Conservation (phyloP, 164 flowering plant genomes). For the Santalum album region DNA sequence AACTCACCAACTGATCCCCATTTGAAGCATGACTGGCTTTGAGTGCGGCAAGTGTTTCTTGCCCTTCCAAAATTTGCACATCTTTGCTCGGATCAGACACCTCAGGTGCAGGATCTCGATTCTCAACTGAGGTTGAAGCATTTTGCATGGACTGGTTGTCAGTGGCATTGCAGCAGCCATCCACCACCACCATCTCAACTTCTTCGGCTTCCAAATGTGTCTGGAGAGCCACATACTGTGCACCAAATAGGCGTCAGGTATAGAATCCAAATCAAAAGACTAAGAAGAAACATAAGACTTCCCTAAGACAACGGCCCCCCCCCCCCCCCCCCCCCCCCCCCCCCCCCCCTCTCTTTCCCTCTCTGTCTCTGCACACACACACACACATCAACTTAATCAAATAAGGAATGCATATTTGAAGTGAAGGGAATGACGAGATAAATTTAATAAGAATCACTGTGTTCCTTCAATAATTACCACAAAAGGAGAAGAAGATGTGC, state of each 20-base stretch:
- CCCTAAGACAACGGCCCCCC: no score
- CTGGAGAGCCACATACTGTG: constrained; percentile 27
- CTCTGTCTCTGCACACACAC: neutral
- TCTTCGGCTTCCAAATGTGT: constrained; percentile 25
- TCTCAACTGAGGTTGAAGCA: constrained; percentile 4
- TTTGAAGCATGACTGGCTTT: constrained; percentile 8
- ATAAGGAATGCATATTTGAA: neutral
- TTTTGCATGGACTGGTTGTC: neutral
- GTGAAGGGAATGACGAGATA: neutral
- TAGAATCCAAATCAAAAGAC: neutral
- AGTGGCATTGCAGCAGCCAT: constrained; percentile 2
- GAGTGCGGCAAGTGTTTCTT: constrained; percentile 26
- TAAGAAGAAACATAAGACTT: no score
- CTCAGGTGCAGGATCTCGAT: neutral
- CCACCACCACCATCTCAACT: constrained; percentile 22
- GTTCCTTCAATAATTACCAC: no score
- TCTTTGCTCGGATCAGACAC: constrained; percentile 9
- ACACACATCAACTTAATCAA: neutral
- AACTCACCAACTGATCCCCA: constrained; percentile 22
- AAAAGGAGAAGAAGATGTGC: no score
- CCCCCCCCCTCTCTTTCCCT: neutral
- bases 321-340: no score
- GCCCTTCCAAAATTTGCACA: constrained; percentile 20
- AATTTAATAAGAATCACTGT: no score
- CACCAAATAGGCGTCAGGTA: neutral